Percentiles rank a stretch among this genome's conserved stretches.
These are phyloP conservation scores for Saccharomycopsis hybrid DNA, from an alignment of 1,139 yeast genomes.

Conservation along the genomic window DNA sequence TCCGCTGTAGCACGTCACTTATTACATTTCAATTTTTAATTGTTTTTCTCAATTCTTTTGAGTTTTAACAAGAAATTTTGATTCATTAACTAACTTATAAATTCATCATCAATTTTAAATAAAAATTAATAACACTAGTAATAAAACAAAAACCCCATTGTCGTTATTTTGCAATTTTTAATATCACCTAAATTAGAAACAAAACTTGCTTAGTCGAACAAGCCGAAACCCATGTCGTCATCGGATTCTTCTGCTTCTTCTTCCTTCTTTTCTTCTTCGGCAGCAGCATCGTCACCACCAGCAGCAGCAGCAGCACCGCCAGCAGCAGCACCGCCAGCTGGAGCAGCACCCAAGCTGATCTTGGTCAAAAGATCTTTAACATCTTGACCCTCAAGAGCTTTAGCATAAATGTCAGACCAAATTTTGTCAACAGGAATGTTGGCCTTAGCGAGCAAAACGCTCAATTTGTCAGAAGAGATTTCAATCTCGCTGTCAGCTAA, in stretches of 20 bases:
- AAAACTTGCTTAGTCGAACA: constrained; percentile 26
- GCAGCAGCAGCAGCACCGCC: constrained; percentile 55
- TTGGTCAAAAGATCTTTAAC: constrained; percentile 84
- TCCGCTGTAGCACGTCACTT: too few relatives aligned
- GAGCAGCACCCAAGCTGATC: constrained; percentile 63
- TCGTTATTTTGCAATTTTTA: too few relatives aligned
- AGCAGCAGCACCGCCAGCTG: constrained; percentile 51
- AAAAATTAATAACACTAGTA: too few relatives aligned
- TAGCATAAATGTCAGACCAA: constrained; percentile 95
- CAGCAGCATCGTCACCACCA: constrained; percentile 58
- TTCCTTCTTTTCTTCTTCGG: constrained; percentile 44
- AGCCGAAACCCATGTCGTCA: constrained; percentile 83
- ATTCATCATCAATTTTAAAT: too few relatives aligned
- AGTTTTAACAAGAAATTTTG: too few relatives aligned
- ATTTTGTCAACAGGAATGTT: constrained; percentile 80
- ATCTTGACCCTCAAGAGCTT: constrained; percentile 96
- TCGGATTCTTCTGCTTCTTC: constrained; percentile 66
- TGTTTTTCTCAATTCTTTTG: too few relatives aligned
- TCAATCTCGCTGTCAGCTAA: constrained; percentile 96
- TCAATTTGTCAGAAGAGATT: constrained; percentile 87
- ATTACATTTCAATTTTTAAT: too few relatives aligned
- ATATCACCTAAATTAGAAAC: too few relatives aligned
- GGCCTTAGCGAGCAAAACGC: constrained; percentile 81
- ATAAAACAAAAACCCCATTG: too few relatives aligned
- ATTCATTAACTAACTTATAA: too few relatives aligned